Evolutionary conservation across 768 basidiomycete species (phyloP).

Genomic region (Leccinum boreale): DNA sequence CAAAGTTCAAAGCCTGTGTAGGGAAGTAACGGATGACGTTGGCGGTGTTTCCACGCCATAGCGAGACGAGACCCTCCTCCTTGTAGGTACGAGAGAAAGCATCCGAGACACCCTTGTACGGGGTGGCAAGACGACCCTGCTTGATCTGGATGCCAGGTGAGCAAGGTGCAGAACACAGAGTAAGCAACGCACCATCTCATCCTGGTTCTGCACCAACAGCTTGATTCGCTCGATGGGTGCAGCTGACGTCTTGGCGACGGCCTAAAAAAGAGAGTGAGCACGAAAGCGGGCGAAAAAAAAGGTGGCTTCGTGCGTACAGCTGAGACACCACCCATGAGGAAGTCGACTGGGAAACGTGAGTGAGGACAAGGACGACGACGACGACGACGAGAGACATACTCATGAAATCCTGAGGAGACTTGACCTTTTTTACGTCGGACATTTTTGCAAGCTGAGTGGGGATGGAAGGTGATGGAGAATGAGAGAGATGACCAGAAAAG

Average conservation of each 20-base stretch:
- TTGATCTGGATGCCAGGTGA: constrained; percentile 67
- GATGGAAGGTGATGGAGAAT: constrained; percentile 44
- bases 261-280: constrained; percentile 46
- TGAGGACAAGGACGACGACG: constrained; percentile 3
- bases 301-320: constrained; percentile 52
- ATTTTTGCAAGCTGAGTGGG: constrained; percentile 64
- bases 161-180: not conserved
- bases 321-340: constrained; percentile 96
- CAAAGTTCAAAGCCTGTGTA: constrained; percentile 99
- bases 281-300: not conserved
- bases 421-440: constrained; percentile 81
- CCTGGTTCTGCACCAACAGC: constrained; percentile 97
- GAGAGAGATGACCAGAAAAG: constrained; percentile 46
- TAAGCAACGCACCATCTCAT: constrained; percentile 84
- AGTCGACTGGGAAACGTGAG: constrained; percentile 59
- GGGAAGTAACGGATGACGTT: constrained; percentile 99
- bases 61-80: constrained; percentile 92
- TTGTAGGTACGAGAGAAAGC: constrained; percentile 90
- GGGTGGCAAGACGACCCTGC: constrained; percentile 93
- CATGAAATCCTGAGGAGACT: constrained; percentile 89
- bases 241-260: constrained; percentile 97
- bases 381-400: constrained; percentile 37
- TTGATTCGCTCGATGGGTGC: constrained; percentile 99
- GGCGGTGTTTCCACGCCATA: constrained; percentile 99
- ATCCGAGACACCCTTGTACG: constrained; percentile 95